Conservation (phyloP, 306 rosid species). For the Erythrophleum fordii region DNA sequence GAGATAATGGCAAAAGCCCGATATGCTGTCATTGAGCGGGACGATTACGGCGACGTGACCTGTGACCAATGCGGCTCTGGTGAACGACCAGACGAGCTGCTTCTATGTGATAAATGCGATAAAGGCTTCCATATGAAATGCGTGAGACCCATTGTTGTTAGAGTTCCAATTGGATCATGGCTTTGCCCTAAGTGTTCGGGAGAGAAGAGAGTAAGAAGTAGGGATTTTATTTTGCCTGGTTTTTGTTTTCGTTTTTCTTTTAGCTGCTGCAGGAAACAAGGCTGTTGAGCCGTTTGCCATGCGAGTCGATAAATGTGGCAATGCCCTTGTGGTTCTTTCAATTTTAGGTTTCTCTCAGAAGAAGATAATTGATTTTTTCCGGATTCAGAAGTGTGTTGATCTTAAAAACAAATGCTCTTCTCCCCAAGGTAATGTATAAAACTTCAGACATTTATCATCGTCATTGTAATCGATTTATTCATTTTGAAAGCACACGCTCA, state of each 20-base stretch:
- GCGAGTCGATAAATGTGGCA: slow-evolving; percentile 36
- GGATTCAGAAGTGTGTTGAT: slow-evolving; percentile 56
- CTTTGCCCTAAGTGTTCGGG: slow-evolving; percentile 74
- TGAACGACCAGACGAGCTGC: slow-evolving; percentile 68
- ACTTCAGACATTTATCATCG: slow-evolving; percentile 9
- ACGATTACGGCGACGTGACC: slow-evolving; percentile 49
- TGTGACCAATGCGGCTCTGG: slow-evolving; percentile 81
- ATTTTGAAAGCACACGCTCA: not conserved
- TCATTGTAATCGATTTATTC: not conserved
- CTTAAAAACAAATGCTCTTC: slow-evolving; percentile 32
- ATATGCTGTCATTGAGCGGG: slow-evolving; percentile 51
- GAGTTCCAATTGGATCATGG: slow-evolving; percentile 91
- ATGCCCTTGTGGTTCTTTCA: slow-evolving; percentile 28
- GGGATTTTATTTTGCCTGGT: slow-evolving; percentile 29
- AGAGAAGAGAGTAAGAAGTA: slow-evolving; percentile 59
- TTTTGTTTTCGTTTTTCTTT: not conserved
- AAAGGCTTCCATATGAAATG: slow-evolving; percentile 88
- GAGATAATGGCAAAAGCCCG: slow-evolving; percentile 65
- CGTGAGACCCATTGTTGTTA: slow-evolving; percentile 71
- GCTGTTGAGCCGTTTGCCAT: slow-evolving; percentile 13
- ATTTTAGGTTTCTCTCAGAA: slow-evolving; percentile 71
- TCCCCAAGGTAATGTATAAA: slow-evolving; percentile 54
- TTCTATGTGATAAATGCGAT: slow-evolving; percentile 82
- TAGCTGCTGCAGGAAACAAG: not conserved
- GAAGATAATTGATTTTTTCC: slow-evolving; percentile 73